Base-by-base conservation (phyloP, 164 flowering plant genomes). In the Saururus chinensis region DNA sequence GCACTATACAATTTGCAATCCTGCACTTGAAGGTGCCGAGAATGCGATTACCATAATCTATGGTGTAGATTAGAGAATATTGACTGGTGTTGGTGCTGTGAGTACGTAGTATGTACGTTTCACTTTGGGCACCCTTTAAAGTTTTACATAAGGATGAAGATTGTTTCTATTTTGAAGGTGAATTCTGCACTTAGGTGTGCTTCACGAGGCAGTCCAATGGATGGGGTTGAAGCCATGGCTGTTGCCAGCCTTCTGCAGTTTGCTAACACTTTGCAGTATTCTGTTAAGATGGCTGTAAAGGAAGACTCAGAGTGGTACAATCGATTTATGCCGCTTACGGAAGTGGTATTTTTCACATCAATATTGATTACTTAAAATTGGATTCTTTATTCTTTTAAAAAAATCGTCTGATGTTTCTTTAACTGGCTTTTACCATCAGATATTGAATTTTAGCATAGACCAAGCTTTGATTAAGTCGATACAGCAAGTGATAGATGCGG, bases 281-380 rank as follows among this genome's bases (percentile, higher is more conserved):
- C 71, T 71, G 63, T 89, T 20, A 84, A 81, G 77, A 76, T 78
- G 62, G 84, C 86, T 42, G 52, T 84, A 41, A 89, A 82, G 72
- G 84, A 85, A 70, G 93, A 85, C 66, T 70, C 78, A 37, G 92
- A 86, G 64, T 85, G 86, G 85, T 76, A 77, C 57, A 66, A 51
- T 23, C 80, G 84, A 59, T 85, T 89, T 73, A 81, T 83, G 93
- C 96, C 98, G 65, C 83, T 93, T 19, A 53, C 86, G 25, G 77
- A 81, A 74, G 56, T 79, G 93, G 96, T 89, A 79, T 53, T 49
- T 63, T 53, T n/a, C 41, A 22, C 57, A n/a, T 14, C 25, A 21
- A 17, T n/a, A 11, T 53, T 63, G 14, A 21, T 54, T 26, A 60
- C 19, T 19, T 7, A 1, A 55, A 25, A 21, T 40, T 7, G 19